Conservation (phyloP, 352 stramenopile genomes). For the Globisporangium cystogenes region DNA sequence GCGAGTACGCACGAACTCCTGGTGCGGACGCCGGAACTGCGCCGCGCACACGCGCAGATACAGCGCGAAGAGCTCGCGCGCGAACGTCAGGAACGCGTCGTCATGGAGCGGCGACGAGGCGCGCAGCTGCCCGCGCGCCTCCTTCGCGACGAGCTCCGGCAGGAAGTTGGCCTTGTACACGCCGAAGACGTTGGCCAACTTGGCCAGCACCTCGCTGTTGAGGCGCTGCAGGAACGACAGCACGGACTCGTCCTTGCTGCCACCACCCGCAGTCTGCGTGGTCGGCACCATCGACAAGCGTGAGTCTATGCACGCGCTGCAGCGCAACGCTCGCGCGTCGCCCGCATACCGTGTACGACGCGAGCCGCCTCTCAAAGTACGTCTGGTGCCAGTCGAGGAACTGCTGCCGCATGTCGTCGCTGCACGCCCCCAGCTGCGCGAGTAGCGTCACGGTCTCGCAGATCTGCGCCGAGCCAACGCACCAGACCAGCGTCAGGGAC, state of each 20-base stretch:
- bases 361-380: slow-evolving; percentile 59
- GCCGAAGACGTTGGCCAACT: slow-evolving; percentile 48
- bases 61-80: slow-evolving; percentile 54
- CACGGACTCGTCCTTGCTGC: slow-evolving; percentile 33
- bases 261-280: slow-evolving; percentile 1
- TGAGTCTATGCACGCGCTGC: too few relatives aligned
- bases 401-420: slow-evolving; percentile 71
- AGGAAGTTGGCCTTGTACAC: slow-evolving; percentile 69
- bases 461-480: slow-evolving; percentile 19
- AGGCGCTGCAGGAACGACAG: slow-evolving; percentile 51
- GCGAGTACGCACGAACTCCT: slow-evolving; percentile 43
- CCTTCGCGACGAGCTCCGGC: slow-evolving; percentile 34
- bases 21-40: slow-evolving; percentile 50
- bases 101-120: slow-evolving; percentile 45
- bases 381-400: slow-evolving; percentile 81
- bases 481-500: neutral
- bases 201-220: slow-evolving; percentile 41
- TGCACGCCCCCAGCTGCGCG: slow-evolving; percentile 59
- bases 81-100: slow-evolving; percentile 65
- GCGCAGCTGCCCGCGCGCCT: slow-evolving; percentile 23
- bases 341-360: slow-evolving; percentile 35
- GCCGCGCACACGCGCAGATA: slow-evolving; percentile 44
- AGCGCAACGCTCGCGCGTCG: too few relatives aligned
- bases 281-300: too few relatives aligned
- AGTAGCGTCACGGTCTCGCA: slow-evolving; percentile 64